Percentiles rank a stretch among this genome's conserved stretches.
Evolutionary conservation across 225 moss, liverwort and hornwort species (phyloP).

Genomic region (Straminergon stramineum): DNA sequence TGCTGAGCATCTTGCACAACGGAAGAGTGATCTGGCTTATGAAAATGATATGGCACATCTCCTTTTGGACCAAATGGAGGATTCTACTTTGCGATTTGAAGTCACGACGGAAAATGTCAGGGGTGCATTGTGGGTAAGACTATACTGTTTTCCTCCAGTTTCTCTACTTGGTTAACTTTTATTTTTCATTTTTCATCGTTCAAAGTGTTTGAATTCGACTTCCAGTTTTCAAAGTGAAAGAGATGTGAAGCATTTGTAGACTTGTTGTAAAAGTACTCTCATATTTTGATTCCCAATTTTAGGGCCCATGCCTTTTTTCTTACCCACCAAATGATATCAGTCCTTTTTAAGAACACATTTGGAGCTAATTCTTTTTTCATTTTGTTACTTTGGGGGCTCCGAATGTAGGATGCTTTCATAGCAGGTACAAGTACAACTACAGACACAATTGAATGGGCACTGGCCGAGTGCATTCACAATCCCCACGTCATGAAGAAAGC

Average conservation of each 20-base stretch:
- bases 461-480: slow-evolving; percentile 1
- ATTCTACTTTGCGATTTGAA: not conserved
- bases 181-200: not conserved
- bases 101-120: not conserved
- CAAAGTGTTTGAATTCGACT: not conserved
- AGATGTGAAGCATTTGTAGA: not conserved
- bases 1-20: not conserved
- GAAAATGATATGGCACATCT: not conserved
- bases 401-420: not conserved
- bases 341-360: too few species aligned
- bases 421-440: not conserved
- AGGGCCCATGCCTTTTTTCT: not conserved
- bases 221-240: not conserved
- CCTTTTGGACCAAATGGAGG: not conserved
- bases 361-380: too few species aligned
- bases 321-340: not conserved
- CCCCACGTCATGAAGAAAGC: not conserved
- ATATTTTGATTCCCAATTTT: not conserved
- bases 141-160: not conserved
- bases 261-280: not conserved
- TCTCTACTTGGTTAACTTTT: too few species aligned
- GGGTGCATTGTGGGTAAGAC: not conserved
- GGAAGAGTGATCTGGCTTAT: not conserved
- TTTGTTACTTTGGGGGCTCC: not conserved
- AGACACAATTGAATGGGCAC: not conserved